Evolutionary conservation across 768 basidiomycete species (phyloP).

Genomic region (Termitomyces bulborhizus): DNA sequence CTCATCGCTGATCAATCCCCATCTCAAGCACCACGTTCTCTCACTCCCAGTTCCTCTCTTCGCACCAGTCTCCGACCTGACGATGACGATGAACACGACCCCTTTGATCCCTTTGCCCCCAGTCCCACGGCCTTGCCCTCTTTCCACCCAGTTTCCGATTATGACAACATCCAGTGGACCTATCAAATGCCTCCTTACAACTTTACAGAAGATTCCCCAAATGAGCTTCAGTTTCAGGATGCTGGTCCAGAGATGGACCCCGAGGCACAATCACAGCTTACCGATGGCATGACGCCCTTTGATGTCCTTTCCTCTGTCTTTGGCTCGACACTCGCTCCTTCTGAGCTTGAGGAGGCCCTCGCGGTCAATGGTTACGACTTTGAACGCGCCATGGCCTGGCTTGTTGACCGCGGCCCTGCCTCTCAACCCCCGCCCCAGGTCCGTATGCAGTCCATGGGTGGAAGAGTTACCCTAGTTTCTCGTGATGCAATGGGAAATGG

Average conservation of each 20-base stretch:
- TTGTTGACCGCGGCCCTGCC: conserved; percentile 66
- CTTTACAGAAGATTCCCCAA: conserved; percentile 20
- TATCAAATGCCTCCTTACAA: conserved; percentile 19
- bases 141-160: conserved; percentile 64
- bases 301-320: conserved; percentile 95
- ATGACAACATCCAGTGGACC: conserved; percentile 32
- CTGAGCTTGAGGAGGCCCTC: conserved; percentile 91
- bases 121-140: conserved; percentile 34
- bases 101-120: conserved; percentile 71
- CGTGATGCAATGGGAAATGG: conserved; percentile 44
- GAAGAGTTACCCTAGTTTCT: conserved; percentile 60
- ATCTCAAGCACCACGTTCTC: conserved; percentile 39
- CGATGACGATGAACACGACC: conserved; percentile 70
- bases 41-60: conserved; percentile 64
- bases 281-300: conserved; percentile 95
- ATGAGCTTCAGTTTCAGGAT: conserved; percentile 16
- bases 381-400: conserved; percentile 91
- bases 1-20: conserved; percentile 64
- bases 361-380: conserved; percentile 89
- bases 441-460: conserved; percentile 57
- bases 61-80: conserved; percentile 56
- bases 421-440: conserved; percentile 39
- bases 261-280: conserved; percentile 43
- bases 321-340: conserved; percentile 81
- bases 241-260: conserved; percentile 37